Evolutionary conservation across 371 early-diverging fungal genomes (phyloP).

Genomic region (Mucor piriformis): DNA sequence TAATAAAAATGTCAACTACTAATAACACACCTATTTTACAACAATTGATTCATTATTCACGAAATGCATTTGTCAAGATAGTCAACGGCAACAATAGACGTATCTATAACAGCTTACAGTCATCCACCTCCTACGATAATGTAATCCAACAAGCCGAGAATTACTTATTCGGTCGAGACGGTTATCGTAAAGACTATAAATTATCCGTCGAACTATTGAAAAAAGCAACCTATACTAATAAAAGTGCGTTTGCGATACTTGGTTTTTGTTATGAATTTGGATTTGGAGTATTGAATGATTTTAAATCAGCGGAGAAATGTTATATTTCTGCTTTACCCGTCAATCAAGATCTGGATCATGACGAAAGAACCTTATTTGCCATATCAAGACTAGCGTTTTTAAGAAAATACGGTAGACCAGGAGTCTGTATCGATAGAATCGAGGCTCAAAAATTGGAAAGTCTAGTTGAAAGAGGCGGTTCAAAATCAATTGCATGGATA

Average conservation of each 20-base stretch:
- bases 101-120: neutral
- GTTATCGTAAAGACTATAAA: slow-evolving; percentile 39
- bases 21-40: slow-evolving; percentile 17
- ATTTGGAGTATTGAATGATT: slow-evolving; percentile 62
- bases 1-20: neutral
- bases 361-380: slow-evolving; percentile 51
- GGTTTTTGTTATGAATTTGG: slow-evolving; percentile 86
- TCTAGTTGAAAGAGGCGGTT: slow-evolving; percentile 24
- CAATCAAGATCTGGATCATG: slow-evolving; percentile 4
- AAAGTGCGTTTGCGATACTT: slow-evolving; percentile 55
- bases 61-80: slow-evolving; percentile 10
- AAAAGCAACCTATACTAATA: slow-evolving; percentile 43
- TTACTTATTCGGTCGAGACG: slow-evolving; percentile 61
- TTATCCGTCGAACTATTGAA: slow-evolving; percentile 50
- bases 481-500: slow-evolving; percentile 52
- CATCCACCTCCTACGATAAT: neutral
- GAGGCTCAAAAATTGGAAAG: slow-evolving; percentile 72
- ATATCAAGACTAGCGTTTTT: slow-evolving; percentile 70
- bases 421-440: slow-evolving; percentile 68
- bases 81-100: neutral
- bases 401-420: slow-evolving; percentile 79
- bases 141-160: slow-evolving; percentile 51
- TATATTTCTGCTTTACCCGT: slow-evolving; percentile 50
- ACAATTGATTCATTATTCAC: slow-evolving; percentile 21
- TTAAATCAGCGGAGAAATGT: slow-evolving; percentile 57